These are phyloP conservation scores for Hymenoscyphus repandus DNA, from an alignment of 2,329 filamentous ascomycete genomes.

Conservation along the genomic window DNA sequence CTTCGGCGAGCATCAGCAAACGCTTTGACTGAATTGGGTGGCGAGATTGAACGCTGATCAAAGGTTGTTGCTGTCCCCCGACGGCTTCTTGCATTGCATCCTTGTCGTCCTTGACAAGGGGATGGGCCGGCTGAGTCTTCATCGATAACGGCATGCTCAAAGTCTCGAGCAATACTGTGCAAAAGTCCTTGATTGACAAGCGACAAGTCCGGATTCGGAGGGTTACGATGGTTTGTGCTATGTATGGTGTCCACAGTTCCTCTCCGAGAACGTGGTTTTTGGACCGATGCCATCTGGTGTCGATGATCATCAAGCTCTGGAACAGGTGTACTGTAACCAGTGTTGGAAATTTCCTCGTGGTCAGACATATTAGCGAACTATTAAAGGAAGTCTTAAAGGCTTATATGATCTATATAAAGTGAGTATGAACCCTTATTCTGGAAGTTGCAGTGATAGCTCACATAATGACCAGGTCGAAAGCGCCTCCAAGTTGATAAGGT, in stretches of 20 bases:
- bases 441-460: slow-evolving; percentile 1
- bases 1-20: slow-evolving; percentile 88
- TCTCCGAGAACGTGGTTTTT: slow-evolving; percentile 55
- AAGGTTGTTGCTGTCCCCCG: slow-evolving; percentile 50
- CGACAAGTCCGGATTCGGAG: slow-evolving; percentile 34
- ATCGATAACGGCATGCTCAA: slow-evolving; percentile 79
- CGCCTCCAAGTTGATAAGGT: slow-evolving; percentile 30
- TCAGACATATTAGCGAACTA: slow-evolving; percentile 56
- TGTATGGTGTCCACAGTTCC: slow-evolving; percentile 71
- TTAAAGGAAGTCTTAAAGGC: slow-evolving; percentile 1
- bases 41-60: slow-evolving; percentile 68
- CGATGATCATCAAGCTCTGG: slow-evolving; percentile 87
- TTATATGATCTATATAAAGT: slow-evolving; percentile 35
- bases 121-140: slow-evolving; percentile 56
- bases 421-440: not conserved
- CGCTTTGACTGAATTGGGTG: slow-evolving; percentile 95
- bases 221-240: slow-evolving; percentile 36
- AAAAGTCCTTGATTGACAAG: slow-evolving; percentile 35
- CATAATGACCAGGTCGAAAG: slow-evolving; percentile 3
- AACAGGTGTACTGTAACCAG: slow-evolving; percentile 67
- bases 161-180: slow-evolving; percentile 64
- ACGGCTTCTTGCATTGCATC: slow-evolving; percentile 37
- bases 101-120: slow-evolving; percentile 14
- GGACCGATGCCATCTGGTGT: slow-evolving; percentile 55
- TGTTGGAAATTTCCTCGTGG: slow-evolving; percentile 56